Evolutionary conservation across 1,139 yeast genomes (phyloP).

Genomic region (Candida sanyaensis): DNA sequence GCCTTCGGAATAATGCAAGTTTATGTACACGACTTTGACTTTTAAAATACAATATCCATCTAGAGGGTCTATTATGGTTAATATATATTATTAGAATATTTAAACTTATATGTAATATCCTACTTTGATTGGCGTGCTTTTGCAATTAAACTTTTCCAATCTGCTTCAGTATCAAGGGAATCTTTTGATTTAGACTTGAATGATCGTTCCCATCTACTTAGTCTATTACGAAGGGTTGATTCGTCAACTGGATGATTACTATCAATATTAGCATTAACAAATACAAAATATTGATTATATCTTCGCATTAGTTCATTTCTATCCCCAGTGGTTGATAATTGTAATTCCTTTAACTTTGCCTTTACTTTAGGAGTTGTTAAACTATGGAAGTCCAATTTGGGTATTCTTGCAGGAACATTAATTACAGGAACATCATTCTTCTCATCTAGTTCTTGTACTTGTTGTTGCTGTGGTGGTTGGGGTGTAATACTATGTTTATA

Average conservation of each 20-base stretch:
- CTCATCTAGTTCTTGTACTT: background rate
- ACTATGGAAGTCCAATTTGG: constrained; percentile 63
- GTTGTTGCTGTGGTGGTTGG: background rate
- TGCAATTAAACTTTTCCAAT: background rate
- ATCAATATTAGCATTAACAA: constrained; percentile 85
- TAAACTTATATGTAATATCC: background rate
- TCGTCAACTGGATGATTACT: constrained; percentile 67
- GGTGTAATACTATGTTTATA: background rate
- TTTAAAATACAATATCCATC: no score
- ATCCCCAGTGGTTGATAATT: constrained; percentile 64
- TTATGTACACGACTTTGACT: no score
- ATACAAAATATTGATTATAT: constrained; percentile 74
- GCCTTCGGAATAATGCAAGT: no score
- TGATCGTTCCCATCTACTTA: constrained; percentile 67
- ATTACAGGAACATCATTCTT: background rate
- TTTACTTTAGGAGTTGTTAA: constrained; percentile 63
- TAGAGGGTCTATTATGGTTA: no score
- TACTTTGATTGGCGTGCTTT: background rate
- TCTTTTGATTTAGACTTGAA: constrained; percentile 1
- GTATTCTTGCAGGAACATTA: constrained; percentile 28
- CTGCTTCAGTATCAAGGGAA: background rate
- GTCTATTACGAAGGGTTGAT: constrained; percentile 51
- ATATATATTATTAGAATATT: no score
- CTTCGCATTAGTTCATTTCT: constrained; percentile 66
- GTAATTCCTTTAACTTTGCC: constrained; percentile 54